Evolutionary conservation across 164 flowering plant species (phyloP), one percentile per base, ranked within the genome.

Genomic region (Warburgia ugandensis): DNA sequence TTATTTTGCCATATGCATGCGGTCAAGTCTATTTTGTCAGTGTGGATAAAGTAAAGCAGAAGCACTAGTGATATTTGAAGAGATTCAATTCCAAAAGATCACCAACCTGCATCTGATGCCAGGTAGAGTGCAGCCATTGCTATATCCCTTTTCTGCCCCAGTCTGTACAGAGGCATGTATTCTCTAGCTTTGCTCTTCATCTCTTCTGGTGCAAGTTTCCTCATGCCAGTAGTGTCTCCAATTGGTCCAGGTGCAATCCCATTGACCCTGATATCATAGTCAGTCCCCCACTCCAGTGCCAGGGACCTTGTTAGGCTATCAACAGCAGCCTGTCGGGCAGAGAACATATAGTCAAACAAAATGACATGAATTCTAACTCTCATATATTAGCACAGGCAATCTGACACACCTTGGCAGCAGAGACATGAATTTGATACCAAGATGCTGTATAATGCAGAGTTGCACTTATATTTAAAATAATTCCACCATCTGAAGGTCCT

Each of bases 181-280:
- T 76, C 83, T 54, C 54, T 63, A 11, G 65, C 48, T 49, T 57
- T 65, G 66, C 61, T 68, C 35, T 29, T 43, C 41, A 83, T 73
- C 70, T 89, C 97, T 3, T 64, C 69, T 26, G 92, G 95, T 16
- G 51, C 73, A 26, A 89, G 90, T 60, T 85, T 86, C 53, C 83
- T 69, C 71, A 79, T 39, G 39, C 97, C 97, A 51, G 86, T 29
- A 45, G 97, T 89, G 36, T 66, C 97, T 17, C 60, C 79, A 40
- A 89, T 86, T 22, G 95, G 95, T 14, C 97, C 95, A 14, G 97
- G 97, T 37, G 95, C 97, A 63, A 89, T 83, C 27, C 92, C 97
- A 52, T 86, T 85, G n/a, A 89, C 97, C 59, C 92, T 76, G 54
- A 89, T 83, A 50, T 83, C 92, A 68, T 86, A 77, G 61, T 89